Base-by-base conservation (phyloP, 805 yeast species). In the Blastobotrys terrestris region DNA sequence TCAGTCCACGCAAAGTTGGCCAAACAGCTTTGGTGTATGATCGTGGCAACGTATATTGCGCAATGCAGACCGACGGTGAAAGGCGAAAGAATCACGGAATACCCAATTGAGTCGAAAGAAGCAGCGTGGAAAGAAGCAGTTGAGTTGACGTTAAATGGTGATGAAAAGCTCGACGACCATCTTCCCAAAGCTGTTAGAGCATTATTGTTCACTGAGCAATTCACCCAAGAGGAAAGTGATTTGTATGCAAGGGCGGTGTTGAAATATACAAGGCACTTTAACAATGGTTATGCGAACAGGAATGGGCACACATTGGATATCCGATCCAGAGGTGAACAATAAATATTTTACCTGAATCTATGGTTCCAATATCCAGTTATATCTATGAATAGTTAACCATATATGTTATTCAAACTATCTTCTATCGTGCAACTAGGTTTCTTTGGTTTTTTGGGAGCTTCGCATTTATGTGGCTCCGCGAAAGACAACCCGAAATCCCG, bases 51-150 rank as follows among this genome's bases (percentile, higher is more conserved):
- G 5, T 61, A 61, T 48, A 53, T 59, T 16, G 31, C 51, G 42
- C 60, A 56, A 20, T 43, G 50, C 44, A 39, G 60, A 31, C 65
- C 64, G 11, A 39, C 35, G 8, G 45, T 61, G 13, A 53, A 58
- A 3, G 50, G 43, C 6, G 21, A 31, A 19, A 48, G 59, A 5
- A 46, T 58, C 11, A 39, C 31, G 3, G 15, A 44, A 2, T 47
- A 45, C 19, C 43, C 53, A n/a, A 53, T 56, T 20, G 49, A 46
- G 16, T 43, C 52, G 3, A 26, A 39, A 0, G 55, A 54, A 7
- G 50, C 55, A 1, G 50, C 55, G 1, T 62, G 61, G 58, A 42
- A 53, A 19, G 46, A 51, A 7, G 51, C 62, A 3, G 54, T 60
- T 19, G 56, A 56, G 3, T 42, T 35, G 16, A 56, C 59, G n/a